phyloP scores from a whole-genome alignment of 2,329 filamentous ascomycete genomes.

The Verticillium alfalfae region DNA sequence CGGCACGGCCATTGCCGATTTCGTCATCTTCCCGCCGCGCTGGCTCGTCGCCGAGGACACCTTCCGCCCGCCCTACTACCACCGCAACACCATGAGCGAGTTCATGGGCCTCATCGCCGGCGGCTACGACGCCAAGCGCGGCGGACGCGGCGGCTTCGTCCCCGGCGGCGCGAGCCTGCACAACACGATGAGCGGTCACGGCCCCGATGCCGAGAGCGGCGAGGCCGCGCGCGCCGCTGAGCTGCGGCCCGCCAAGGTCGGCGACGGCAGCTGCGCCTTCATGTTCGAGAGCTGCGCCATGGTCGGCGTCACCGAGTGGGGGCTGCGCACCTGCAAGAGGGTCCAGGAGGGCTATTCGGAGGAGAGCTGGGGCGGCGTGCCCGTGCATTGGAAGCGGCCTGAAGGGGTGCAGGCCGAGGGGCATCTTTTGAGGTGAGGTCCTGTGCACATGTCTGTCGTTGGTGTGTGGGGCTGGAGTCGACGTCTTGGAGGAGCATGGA shows the following conservation, averaged over 20 bases:
- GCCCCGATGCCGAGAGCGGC: constrained; percentile 52
- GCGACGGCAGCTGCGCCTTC: constrained; percentile 57
- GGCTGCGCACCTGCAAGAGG: constrained; percentile 51
- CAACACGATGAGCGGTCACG: constrained; percentile 66
- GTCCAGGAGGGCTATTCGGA: constrained; percentile 66
- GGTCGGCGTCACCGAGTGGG: constrained; percentile 69
- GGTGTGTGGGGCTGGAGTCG: no score
- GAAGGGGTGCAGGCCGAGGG: constrained; percentile 19
- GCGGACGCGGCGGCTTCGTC: constrained; percentile 45
- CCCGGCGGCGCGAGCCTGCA: constrained; percentile 59
- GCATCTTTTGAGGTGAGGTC: constrained; percentile 19
- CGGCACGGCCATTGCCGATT: constrained; percentile 63
- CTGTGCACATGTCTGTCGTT: no score
- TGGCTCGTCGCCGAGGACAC: constrained; percentile 67
- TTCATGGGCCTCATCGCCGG: constrained; percentile 58
- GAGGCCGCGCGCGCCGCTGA: constrained; percentile 51
- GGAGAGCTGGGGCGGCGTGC: constrained; percentile 72
- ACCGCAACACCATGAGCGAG: constrained; percentile 63
- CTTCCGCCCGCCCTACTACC: constrained; percentile 68
- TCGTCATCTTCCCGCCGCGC: constrained; percentile 67
- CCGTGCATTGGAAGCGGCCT: constrained; percentile 53
- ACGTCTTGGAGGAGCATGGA: no score
- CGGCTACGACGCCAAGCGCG: constrained; percentile 58
- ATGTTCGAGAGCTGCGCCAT: constrained; percentile 67
- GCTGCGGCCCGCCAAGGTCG: constrained; percentile 51